Percentiles rank a stretch among this genome's conserved stretches.
Conservation (phyloP, 1,139 yeast species). For the Kodamaea suecica region DNA sequence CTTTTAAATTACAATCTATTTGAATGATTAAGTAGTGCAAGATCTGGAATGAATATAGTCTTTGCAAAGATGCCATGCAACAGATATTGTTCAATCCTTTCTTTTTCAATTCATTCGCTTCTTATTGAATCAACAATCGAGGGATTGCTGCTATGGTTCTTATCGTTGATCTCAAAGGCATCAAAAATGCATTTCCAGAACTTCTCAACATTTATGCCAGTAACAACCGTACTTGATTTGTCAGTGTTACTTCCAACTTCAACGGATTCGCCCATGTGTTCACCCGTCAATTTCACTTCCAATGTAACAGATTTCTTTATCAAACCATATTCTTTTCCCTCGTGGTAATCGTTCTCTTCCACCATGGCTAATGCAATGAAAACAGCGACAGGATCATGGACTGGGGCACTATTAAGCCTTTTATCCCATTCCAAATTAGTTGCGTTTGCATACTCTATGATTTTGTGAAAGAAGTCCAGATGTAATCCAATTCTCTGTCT, state of each 20-base stretch:
- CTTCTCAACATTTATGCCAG: slow-evolving; percentile 40
- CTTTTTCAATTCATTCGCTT: too few relatives aligned
- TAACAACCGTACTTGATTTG: slow-evolving; percentile 38
- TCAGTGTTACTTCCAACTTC: slow-evolving; percentile 33
- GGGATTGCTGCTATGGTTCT: too few relatives aligned
- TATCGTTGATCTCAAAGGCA: slow-evolving; percentile 2
- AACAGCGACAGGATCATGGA: slow-evolving; percentile 80
- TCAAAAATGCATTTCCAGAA: slow-evolving; percentile 45
- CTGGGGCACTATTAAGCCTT: slow-evolving; percentile 62
- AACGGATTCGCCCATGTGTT: slow-evolving; percentile 32
- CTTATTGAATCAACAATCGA: too few relatives aligned
- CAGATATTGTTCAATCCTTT: too few relatives aligned
- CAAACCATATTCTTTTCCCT: slow-evolving; percentile 29
- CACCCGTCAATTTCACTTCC: slow-evolving; percentile 28
- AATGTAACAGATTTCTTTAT: slow-evolving; percentile 23
- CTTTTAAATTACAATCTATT: too few relatives aligned
- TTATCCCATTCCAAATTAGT: slow-evolving; percentile 46
- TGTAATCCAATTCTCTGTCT: slow-evolving; percentile 38
- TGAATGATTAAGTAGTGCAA: too few relatives aligned
- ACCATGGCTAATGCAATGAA: slow-evolving; percentile 53
- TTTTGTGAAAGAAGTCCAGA: slow-evolving; percentile 54
- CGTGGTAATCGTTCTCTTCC: slow-evolving; percentile 23
- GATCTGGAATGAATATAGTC: too few relatives aligned
- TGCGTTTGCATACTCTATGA: slow-evolving; percentile 51
- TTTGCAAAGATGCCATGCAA: too few relatives aligned